Evolutionary conservation across 306 rosid genomes (phyloP).

Genomic region (Mimosa bimucronata): DNA sequence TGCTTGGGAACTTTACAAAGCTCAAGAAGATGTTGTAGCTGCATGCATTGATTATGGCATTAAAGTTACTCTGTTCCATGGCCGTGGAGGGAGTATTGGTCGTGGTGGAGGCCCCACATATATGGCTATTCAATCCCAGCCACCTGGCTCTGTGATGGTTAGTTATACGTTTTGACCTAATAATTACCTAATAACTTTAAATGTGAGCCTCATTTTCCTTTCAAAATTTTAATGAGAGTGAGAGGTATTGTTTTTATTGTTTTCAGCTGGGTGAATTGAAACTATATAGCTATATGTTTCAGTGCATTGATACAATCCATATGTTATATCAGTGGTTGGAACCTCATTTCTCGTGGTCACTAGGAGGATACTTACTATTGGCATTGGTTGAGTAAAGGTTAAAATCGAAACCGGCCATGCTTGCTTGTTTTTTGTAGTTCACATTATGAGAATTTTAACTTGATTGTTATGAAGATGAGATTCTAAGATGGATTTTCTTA

Average conservation of each 20-base stretch:
- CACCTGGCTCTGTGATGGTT: slow-evolving; percentile 98
- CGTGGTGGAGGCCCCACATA: slow-evolving; percentile 99
- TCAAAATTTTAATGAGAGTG: neutral
- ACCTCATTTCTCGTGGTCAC: neutral
- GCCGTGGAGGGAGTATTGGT: slow-evolving; percentile 96
- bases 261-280: neutral
- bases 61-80: slow-evolving; percentile 88
- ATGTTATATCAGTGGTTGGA: neutral
- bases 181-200: slow-evolving; percentile 16
- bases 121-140: slow-evolving; percentile 97
- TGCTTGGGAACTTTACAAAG: slow-evolving; percentile 98
- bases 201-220: slow-evolving; percentile 20
- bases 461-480: slow-evolving; percentile 8
- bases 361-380: neutral
- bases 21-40: slow-evolving; percentile 96
- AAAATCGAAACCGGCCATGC: slow-evolving; percentile 1
- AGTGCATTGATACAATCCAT: neutral
- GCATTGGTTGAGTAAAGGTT: neutral
- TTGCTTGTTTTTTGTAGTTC: slow-evolving; percentile 19
- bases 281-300: neutral
- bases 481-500: slow-evolving; percentile 32
- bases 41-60: slow-evolving; percentile 88
- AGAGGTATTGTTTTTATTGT: neutral
- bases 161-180: slow-evolving; percentile 36
- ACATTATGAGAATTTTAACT: neutral